These are phyloP conservation scores for Pyronema omphalodes DNA, from an alignment of 495 filamentous ascomycete species.

Conservation along the genomic window DNA sequence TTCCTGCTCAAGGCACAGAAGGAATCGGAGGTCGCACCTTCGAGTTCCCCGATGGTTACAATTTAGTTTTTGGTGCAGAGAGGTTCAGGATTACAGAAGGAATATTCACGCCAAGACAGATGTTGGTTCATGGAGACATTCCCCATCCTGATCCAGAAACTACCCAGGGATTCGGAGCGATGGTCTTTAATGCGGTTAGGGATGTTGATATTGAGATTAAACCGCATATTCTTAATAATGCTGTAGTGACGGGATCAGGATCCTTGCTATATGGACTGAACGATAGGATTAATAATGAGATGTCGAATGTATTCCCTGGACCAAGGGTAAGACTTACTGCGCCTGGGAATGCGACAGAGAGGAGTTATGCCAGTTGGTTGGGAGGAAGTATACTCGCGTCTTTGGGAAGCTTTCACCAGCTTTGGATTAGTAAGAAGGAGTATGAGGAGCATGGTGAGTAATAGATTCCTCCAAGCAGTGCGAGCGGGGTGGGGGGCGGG, in stretches of 20 bases:
- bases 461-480: not conserved
- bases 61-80: slow-evolving; percentile 79
- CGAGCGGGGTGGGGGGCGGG: not conserved
- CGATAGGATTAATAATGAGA: slow-evolving; percentile 68
- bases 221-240: slow-evolving; percentile 61
- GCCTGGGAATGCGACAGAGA: slow-evolving; percentile 65
- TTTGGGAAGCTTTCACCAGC: slow-evolving; percentile 96
- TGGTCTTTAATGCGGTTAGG: slow-evolving; percentile 58
- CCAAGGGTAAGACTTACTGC: slow-evolving; percentile 69
- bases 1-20: slow-evolving; percentile 35
- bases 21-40: slow-evolving; percentile 46
- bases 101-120: slow-evolving; percentile 34
- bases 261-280: slow-evolving; percentile 75
- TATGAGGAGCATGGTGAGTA: slow-evolving; percentile 52
- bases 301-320: slow-evolving; percentile 58
- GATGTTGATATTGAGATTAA: slow-evolving; percentile 77
- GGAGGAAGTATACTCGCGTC: slow-evolving; percentile 91
- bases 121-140: slow-evolving; percentile 23
- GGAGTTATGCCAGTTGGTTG: slow-evolving; percentile 84
- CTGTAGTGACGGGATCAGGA: slow-evolving; percentile 82
- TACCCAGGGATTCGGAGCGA: slow-evolving; percentile 38
- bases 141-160: slow-evolving; percentile 47
- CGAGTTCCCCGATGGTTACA: slow-evolving; percentile 89
- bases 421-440: slow-evolving; percentile 87
- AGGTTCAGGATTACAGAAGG: slow-evolving; percentile 71